phyloP scores from a whole-genome alignment of 2,329 filamentous ascomycete species.

The Claviceps maximensis region DNA sequence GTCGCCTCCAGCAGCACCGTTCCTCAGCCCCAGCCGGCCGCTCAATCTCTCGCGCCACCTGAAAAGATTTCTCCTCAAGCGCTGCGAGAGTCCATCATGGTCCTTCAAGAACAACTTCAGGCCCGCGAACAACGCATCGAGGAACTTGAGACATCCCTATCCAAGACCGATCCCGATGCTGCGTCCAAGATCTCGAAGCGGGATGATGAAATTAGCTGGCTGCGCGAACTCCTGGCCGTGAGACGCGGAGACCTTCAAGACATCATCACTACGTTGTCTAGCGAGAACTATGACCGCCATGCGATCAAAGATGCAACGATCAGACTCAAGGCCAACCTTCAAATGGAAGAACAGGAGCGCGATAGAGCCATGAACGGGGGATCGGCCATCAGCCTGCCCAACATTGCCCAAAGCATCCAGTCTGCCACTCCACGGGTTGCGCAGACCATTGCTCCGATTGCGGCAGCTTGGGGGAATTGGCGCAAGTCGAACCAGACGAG shows the following conservation, averaged over 20 bases:
- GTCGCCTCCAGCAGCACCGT: not conserved
- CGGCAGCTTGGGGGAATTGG: constrained; percentile 98
- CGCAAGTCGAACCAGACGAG: constrained; percentile 51
- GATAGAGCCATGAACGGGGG: constrained; percentile 67
- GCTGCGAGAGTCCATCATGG: constrained; percentile 87
- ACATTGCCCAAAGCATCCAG: constrained; percentile 64
- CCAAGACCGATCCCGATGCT: constrained; percentile 61
- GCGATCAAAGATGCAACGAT: constrained; percentile 83
- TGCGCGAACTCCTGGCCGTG: constrained; percentile 84
- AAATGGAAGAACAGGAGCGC: constrained; percentile 96
- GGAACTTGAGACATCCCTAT: constrained; percentile 60
- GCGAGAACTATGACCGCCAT: constrained; percentile 63
- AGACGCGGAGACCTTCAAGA: constrained; percentile 86
- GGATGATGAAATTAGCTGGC: constrained; percentile 88
- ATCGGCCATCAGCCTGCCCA: constrained; percentile 55
- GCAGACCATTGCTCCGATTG: constrained; percentile 60
- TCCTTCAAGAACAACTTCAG: constrained; percentile 91
- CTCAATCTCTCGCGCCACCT: constrained; percentile 40
- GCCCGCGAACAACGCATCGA: constrained; percentile 87
- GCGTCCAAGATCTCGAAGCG: constrained; percentile 75
- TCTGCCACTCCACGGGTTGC: constrained; percentile 72
- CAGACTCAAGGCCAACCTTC: constrained; percentile 80
- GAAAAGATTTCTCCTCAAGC: constrained; percentile 92
- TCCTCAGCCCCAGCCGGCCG: constrained; percentile 11
- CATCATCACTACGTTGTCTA: constrained; percentile 67